Base-by-base conservation (phyloP, 2,329 filamentous ascomycete species). In the Phyllosticta citrichinensis region DNA sequence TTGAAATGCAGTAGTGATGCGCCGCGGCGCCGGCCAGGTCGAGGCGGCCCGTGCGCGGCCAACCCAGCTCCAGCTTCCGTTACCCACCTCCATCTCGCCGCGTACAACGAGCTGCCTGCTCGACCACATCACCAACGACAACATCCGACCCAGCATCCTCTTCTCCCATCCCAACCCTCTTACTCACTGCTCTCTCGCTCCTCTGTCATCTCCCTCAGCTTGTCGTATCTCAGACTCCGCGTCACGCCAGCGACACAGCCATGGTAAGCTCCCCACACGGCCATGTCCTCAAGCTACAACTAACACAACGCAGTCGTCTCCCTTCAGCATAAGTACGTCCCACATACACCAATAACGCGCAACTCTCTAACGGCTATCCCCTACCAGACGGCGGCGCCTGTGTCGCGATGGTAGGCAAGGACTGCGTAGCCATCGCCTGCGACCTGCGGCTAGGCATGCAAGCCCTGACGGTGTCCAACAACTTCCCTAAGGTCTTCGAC, bases 401-500 rank as follows among this genome's bases (percentile, higher is more conserved):
- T 79, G 91, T 97, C 68, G 93, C 93, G 77, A 97, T 97, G 94
- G 92, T 96, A 66, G 94, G 94, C 81, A 97, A 99, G 80, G 92
- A 97, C 86, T 99, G 94, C 78, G 94, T 99, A 64, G 94, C 94
- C 78, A 97, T 99, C 74, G 94, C 94, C 75, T 99, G 94, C 82
- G 94, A 99, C 79, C 90, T 99, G 67, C 93, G 94, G 66, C 90
- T 99, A 67, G 94, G 94, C 71, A 87, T 97, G 73, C 94, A 99
- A 80, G 84, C 94, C 73, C 83, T 99, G 73, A 99, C 94, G 65
- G 89, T 99, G 63, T 97, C 91, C 76, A 99, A 99, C 87, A 94
- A 97, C 87, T 97, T 97, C 83, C 94, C 94, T 80, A 99, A 99
- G 83, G 90, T 99, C 82, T 97, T 97, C 86, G 86, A 88, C 77